Evolutionary conservation across 2,329 filamentous ascomycete species (phyloP).

Genomic region (Paramyrothecium sp.): DNA sequence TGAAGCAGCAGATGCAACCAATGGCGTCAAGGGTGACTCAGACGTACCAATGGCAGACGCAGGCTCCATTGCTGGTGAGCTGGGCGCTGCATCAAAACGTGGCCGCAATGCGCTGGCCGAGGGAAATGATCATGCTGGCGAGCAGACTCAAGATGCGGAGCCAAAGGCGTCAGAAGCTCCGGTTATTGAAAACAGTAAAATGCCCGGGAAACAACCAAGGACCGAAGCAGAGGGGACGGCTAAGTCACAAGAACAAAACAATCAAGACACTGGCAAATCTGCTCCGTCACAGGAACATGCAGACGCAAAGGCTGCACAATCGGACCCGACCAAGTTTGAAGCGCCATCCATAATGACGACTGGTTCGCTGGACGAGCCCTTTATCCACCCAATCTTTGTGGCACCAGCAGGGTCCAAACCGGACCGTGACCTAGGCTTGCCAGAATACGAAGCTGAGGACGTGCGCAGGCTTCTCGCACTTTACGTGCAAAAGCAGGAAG

Average conservation of each 20-base stretch:
- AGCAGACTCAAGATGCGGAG: background rate
- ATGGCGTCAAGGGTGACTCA: constrained; percentile 4
- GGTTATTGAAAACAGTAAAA: background rate
- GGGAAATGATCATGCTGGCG: background rate
- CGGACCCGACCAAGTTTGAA: background rate
- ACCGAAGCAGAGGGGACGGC: background rate
- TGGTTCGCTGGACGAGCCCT: constrained; percentile 37
- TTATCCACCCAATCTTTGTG: constrained; percentile 73
- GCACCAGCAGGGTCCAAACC: constrained; percentile 60
- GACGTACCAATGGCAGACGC: constrained; percentile 4
- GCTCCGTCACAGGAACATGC: background rate
- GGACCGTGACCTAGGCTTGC: constrained; percentile 71
- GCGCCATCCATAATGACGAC: constrained; percentile 9
- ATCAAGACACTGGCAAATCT: constrained; percentile 13
- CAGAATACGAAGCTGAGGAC: constrained; percentile 73
- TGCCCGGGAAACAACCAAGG: background rate
- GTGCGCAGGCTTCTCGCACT: constrained; percentile 70
- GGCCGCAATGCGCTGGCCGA: too few species aligned
- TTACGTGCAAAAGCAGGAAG: constrained; percentile 84
- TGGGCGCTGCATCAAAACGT: too few species aligned
- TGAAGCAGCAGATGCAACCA: constrained; percentile 3
- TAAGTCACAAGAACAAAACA: background rate
- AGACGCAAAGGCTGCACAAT: background rate
- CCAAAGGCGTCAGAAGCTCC: background rate
- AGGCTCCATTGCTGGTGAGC: background rate